Evolutionary conservation across 495 filamentous ascomycete species (phyloP).

Genomic region (Xylaria grammica): DNA sequence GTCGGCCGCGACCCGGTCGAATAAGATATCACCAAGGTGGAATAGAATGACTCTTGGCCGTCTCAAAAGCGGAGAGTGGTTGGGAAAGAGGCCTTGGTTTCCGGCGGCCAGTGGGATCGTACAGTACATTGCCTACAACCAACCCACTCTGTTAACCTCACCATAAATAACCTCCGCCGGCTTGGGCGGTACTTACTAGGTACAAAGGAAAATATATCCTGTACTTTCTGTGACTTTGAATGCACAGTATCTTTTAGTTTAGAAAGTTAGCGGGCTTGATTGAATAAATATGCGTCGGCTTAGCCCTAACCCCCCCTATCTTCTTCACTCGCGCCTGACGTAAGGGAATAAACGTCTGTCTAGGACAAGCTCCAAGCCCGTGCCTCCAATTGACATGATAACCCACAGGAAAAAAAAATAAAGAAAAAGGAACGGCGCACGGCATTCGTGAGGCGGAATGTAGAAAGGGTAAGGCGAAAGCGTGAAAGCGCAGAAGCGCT

Average conservation of each 20-base stretch:
- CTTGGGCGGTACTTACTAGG: background rate
- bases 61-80: slow-evolving; percentile 2
- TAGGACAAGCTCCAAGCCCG: no score
- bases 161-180: slow-evolving; percentile 7
- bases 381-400: no score
- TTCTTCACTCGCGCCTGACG: background rate
- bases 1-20: background rate
- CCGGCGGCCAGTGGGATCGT: background rate
- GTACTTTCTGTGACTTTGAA: background rate
- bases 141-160: background rate
- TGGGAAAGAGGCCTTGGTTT: background rate
- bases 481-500: background rate
- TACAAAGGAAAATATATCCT: slow-evolving; percentile 9
- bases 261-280: no score
- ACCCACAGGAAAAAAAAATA: no score
- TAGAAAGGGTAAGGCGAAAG: background rate
- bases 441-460: background rate
- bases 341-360: no score
- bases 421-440: background rate
- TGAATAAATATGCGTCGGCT: no score
- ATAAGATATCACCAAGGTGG: background rate
- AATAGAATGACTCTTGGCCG: background rate
- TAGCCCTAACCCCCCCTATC: background rate
- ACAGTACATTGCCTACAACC: background rate
- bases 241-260: no score